These are phyloP conservation scores for Hypoxylon subgilvum DNA, from an alignment of 495 filamentous ascomycete genomes.

Conservation along the genomic window DNA sequence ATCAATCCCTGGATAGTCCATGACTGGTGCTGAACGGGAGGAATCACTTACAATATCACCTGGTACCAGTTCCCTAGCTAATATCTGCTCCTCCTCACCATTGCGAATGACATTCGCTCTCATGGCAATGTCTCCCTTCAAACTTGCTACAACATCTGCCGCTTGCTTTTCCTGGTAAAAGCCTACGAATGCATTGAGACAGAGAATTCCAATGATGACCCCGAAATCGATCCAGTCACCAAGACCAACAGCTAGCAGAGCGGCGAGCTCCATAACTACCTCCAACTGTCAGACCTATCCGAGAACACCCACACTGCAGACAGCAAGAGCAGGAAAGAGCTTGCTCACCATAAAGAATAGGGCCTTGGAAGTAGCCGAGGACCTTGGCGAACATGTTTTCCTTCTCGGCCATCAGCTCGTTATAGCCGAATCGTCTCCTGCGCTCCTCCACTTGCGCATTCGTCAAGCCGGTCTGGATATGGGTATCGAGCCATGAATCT, in stretches of 20 bases:
- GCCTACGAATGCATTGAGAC: constrained; percentile 81
- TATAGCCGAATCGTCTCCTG: constrained; percentile 71
- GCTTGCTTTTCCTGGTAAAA: constrained; percentile 91
- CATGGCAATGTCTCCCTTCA: constrained; percentile 88
- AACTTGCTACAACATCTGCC: constrained; percentile 77
- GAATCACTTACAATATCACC: constrained; percentile 74
- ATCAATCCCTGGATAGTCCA: background rate
- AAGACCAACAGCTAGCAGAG: constrained; percentile 77
- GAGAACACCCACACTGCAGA: background rate
- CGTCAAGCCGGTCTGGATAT: constrained; percentile 68
- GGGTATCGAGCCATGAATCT: constrained; percentile 76
- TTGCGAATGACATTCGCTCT: constrained; percentile 73
- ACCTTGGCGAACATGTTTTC: constrained; percentile 79
- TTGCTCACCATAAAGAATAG: constrained; percentile 79
- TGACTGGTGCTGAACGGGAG: background rate
- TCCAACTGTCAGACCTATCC: constrained; percentile 14
- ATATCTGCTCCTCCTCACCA: constrained; percentile 72
- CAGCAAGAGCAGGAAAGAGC: background rate
- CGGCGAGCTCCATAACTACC: constrained; percentile 86
- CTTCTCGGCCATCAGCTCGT: constrained; percentile 78
- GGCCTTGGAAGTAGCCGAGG: constrained; percentile 78
- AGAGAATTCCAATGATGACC: constrained; percentile 80
- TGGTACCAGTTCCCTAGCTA: constrained; percentile 78
- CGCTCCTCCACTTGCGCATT: constrained; percentile 65
- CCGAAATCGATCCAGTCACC: constrained; percentile 84